phyloP scores from a whole-genome alignment of 73 alveolate genomes.

The Tetrahymena thermophila region DNA sequence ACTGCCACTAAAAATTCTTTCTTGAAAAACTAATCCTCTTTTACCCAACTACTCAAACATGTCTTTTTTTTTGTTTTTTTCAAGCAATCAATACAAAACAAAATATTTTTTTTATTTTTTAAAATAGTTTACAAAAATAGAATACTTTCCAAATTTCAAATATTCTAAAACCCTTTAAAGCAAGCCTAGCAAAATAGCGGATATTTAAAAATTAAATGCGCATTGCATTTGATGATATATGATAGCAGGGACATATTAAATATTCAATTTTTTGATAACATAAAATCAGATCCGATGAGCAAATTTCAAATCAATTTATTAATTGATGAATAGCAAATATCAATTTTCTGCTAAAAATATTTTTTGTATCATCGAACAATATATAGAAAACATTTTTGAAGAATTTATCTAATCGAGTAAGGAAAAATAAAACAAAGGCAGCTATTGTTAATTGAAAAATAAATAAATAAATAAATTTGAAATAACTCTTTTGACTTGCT shows the following conservation, averaged over 20 bases:
- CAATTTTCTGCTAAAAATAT: neutral
- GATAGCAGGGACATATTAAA: neutral
- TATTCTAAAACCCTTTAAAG: too few relatives aligned
- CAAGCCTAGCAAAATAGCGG: neutral
- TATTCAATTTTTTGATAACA: neutral
- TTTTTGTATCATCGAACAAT: too few relatives aligned
- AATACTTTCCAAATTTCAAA: neutral
- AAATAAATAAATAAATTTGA: too few relatives aligned
- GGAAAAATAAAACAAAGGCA: too few relatives aligned
- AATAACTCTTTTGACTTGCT: too few relatives aligned
- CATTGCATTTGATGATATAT: too few relatives aligned
- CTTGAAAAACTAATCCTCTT: neutral
- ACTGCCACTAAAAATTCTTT: neutral
- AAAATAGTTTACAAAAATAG: neutral
- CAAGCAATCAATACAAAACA: neutral
- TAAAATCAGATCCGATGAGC: neutral
- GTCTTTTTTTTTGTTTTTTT: neutral
- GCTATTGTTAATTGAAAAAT: too few relatives aligned
- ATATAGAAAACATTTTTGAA: too few relatives aligned
- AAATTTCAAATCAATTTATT: too few relatives aligned
- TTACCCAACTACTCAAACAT: neutral
- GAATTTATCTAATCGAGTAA: too few relatives aligned
- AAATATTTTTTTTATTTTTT: too few relatives aligned
- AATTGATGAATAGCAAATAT: neutral
- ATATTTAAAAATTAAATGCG: neutral